Conservation (phyloP, 148 eudicot species). For the Vaccinium vitisidaea region DNA sequence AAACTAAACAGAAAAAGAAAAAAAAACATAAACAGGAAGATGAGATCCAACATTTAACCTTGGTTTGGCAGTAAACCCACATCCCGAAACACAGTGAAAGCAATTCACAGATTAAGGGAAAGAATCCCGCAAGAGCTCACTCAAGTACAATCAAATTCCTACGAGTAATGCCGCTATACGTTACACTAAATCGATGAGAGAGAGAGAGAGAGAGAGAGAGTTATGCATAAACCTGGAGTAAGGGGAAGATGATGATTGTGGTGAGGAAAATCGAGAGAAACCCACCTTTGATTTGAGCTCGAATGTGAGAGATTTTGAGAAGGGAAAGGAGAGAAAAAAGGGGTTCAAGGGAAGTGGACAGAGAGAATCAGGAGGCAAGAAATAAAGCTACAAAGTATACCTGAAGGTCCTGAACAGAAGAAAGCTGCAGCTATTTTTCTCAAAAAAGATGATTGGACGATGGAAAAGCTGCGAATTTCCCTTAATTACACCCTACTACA, state of each 20-base stretch:
- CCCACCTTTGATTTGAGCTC: constrained; percentile 1
- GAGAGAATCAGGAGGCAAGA: neutral
- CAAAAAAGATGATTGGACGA: neutral
- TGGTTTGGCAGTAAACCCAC: neutral
- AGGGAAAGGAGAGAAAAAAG: neutral
- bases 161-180: neutral
- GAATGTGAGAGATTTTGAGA: neutral
- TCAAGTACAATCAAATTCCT: neutral
- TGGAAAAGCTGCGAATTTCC: neutral
- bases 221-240: neutral
- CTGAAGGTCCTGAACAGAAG: neutral
- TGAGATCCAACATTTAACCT: neutral
- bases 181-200: neutral
- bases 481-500: too few relatives aligned
- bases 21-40: neutral
- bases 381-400: neutral
- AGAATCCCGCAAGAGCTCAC: neutral
- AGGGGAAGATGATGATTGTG: neutral
- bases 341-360: neutral
- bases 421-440: neutral
- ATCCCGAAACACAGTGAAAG: neutral
- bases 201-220: neutral
- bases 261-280: neutral
- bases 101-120: neutral
- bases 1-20: neutral